These are phyloP conservation scores for Lunasporangiospora selenospora DNA, from an alignment of 192 early-diverging fungal species.

Conservation along the genomic window DNA sequence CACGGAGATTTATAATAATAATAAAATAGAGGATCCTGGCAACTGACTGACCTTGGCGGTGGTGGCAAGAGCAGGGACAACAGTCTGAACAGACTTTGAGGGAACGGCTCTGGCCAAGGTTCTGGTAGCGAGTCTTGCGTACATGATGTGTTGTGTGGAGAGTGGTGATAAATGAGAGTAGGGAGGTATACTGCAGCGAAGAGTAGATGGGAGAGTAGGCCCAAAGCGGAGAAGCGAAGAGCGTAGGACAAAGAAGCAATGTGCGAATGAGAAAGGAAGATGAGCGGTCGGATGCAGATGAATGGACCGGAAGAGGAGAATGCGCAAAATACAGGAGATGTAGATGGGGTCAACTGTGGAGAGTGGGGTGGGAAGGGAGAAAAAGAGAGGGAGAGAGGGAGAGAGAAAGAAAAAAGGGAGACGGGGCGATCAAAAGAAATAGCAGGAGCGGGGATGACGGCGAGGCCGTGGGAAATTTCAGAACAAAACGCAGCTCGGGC, in stretches of 20 bases:
- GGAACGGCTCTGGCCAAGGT: slow-evolving; percentile 32
- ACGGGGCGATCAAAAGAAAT: not conserved
- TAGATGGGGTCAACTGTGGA: no score
- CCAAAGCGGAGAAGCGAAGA: no score
- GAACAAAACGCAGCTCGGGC: slow-evolving; percentile 10
- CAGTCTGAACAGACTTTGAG: slow-evolving; percentile 11
- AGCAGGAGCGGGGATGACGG: slow-evolving; percentile 1
- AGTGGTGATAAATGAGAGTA: no score
- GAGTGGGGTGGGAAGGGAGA: not conserved
- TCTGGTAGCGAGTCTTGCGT: slow-evolving; percentile 34
- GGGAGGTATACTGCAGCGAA: no score
- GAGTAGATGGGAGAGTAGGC: no score
- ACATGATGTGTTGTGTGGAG: slow-evolving; percentile 20
- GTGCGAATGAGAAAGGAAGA: no score
- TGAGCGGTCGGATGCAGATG: not conserved
- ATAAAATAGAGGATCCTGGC: not conserved
- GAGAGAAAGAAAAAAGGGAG: not conserved
- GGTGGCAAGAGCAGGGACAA: slow-evolving; percentile 27
- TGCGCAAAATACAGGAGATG: no score
- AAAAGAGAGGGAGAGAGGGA: not conserved
- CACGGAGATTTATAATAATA: not conserved
- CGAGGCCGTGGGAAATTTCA: slow-evolving; percentile 18
- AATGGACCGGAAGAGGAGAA: not conserved
- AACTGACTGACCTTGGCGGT: slow-evolving; percentile 26
- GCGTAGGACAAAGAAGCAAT: no score